phyloP scores from a whole-genome alignment of 768 basidiomycete species.

The Boletus pseudo-olivaceus region DNA sequence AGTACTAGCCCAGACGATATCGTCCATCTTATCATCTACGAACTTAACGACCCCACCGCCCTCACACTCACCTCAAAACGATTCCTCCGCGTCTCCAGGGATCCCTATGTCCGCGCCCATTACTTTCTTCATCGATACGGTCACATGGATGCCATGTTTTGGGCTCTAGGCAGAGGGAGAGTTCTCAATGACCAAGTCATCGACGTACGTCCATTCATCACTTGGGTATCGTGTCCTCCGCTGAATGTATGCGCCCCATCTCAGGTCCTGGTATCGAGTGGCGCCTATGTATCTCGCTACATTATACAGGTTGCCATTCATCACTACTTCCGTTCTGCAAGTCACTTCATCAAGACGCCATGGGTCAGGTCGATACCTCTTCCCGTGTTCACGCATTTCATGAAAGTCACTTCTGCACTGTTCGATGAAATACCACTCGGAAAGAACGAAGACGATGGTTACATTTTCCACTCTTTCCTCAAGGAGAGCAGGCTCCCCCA shows the following conservation, averaged over 20 bases:
- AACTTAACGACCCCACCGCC: constrained; percentile 60
- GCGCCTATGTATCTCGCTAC: constrained; percentile 77
- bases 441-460: constrained; percentile 76
- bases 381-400: constrained; percentile 59
- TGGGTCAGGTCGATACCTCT: constrained; percentile 70
- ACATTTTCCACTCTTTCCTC: constrained; percentile 58
- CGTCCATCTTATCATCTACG: constrained; percentile 69
- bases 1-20: constrained; percentile 48
- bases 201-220: constrained; percentile 48
- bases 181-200: constrained; percentile 62
- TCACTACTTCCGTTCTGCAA: constrained; percentile 70
- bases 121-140: constrained; percentile 79
- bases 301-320: constrained; percentile 74
- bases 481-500: constrained; percentile 66
- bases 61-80: constrained; percentile 58
- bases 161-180: constrained; percentile 71
- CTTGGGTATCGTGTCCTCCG: constrained; percentile 15
- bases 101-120: constrained; percentile 71
- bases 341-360: constrained; percentile 69
- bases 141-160: constrained; percentile 63
- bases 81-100: constrained; percentile 59
- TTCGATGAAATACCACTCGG: constrained; percentile 66
- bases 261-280: constrained; percentile 70
- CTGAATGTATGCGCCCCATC: constrained; percentile 26
- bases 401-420: constrained; percentile 51